Evolutionary conservation across 2,329 filamentous ascomycete genomes (phyloP), one percentile per base, ranked within the genome.

Genomic region (Botrytis pseudocinerea): DNA sequence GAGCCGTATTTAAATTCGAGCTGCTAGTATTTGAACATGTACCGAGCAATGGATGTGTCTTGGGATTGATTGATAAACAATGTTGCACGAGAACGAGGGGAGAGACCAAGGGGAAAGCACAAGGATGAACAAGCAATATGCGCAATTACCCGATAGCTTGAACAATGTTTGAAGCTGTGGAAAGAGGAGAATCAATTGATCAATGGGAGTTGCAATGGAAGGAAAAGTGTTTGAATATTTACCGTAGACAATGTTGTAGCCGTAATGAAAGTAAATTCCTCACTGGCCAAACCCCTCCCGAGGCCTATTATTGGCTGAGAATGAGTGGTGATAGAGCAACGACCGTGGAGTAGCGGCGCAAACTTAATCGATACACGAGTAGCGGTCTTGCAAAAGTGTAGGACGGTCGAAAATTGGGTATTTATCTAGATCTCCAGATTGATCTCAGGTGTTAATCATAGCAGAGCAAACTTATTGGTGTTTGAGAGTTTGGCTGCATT

Each of bases 261-360:
- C 51, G 61, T 44, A 64, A 42, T 44, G 62, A 32, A 68, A 28
- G 46, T 32, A 32, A 32, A 69, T 69, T 69, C 65, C 65, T 69
- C 65, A 28, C 48, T 68, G 65, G 64, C 46, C 48, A 66, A 25
- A 66, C 32, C 64, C 64, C 32, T 66, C 46, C 32, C 35, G 64
- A 40, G 46, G 35, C 54, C 64, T 54, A 68, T 68, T 28, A 68
- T 68, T 68, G 64, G 64, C 64, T 68, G 64, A 38, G 63, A 38
- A 38, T 38, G 18, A 51, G 22, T 35, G 63, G 16, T 28, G 25
- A n/a, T 28, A n/a, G 46, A 48, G 35, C 46, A 28, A 54, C 22
- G 28, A 16, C 44, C 35, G 51, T 54, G n/a, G 51, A 54, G n/a
- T 28, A 54, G 51, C 51, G 51, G 51, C 51, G 51, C n/a, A 57